Evolutionary conservation across 345 rosid genomes (phyloP), one percentile per base, ranked within the genome.

Genomic region (Aurinia saxatilis): DNA sequence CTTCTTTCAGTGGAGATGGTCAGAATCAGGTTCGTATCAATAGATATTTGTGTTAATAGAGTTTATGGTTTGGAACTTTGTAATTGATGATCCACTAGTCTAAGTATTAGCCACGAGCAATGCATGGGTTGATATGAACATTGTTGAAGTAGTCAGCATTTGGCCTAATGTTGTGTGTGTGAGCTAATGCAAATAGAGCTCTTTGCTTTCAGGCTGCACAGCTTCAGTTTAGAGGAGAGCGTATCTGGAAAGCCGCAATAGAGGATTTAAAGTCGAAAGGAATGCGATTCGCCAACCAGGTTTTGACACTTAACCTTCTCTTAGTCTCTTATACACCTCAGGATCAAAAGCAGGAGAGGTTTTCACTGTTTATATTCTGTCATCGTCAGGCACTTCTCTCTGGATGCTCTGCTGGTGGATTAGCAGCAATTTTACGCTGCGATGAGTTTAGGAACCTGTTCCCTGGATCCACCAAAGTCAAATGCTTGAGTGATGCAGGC

Each of bases 401-500:
- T 12, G 96, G 97, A 6, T 87, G 95, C 73, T 93, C 99, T 42
- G 96, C 99, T 49, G 97, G 99, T 60, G 99, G 97, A 53, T 69
- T 93, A 49, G 99, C 99, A 40, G 69, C 97, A 29, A 85, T 90
- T 60, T 64, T 93, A 57, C 95, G 89, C 50, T 87, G 97, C 11
- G 99, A 93, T 45, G 87, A 86, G 77, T 93, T 93, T 66, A 81
- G 90, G 66, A 63, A 70, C 75, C 65, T 90, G 60, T 85, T 90
- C 60, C 86, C 87, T 7, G 19, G 75, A 55, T 74, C 58, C 50
- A 85, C 82, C n/a, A 84, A 55, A 79, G 97, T 93, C 54, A 93
- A 93, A 79, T 93, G 99, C 79, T 76, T 93, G 70, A 90, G 96
- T 78, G 99, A 93, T 67, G 99, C 90, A 3, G 99, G 99, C 71